phyloP scores from a whole-genome alignment of 805 yeast genomes.

The Nakazawaea ernobii region DNA sequence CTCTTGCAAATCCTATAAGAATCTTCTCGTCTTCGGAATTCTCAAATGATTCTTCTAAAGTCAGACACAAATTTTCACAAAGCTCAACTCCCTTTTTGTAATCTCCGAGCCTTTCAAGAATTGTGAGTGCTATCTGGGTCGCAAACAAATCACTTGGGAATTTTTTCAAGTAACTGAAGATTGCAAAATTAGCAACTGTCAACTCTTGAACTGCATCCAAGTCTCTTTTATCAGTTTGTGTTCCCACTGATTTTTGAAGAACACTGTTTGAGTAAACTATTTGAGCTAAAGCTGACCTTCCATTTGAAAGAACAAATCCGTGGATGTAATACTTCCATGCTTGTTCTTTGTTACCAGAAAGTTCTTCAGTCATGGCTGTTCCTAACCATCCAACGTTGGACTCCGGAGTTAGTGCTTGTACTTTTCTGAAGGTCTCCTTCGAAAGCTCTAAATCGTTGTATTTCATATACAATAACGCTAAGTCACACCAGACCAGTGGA shows the following conservation, averaged over 20 bases:
- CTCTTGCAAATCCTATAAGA: slow-evolving; percentile 45
- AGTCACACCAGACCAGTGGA: slow-evolving; percentile 68
- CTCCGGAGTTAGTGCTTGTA: slow-evolving; percentile 80
- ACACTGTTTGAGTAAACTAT: slow-evolving; percentile 63
- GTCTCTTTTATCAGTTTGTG: slow-evolving; percentile 44
- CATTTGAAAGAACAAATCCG: slow-evolving; percentile 72
- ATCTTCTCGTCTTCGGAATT: slow-evolving; percentile 40
- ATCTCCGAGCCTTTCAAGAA: slow-evolving; percentile 67
- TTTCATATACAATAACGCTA: slow-evolving; percentile 71
- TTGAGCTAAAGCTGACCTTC: slow-evolving; percentile 63
- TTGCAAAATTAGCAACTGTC: slow-evolving; percentile 61
- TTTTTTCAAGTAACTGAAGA: slow-evolving; percentile 57
- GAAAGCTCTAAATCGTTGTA: slow-evolving; percentile 71
- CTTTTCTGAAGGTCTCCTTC: slow-evolving; percentile 59
- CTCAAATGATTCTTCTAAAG: slow-evolving; percentile 55
- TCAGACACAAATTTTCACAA: slow-evolving; percentile 38
- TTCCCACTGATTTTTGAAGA: slow-evolving; percentile 38
- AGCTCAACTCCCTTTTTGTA: slow-evolving; percentile 47
- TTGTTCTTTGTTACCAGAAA: slow-evolving; percentile 39
- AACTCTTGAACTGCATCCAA: slow-evolving; percentile 58
- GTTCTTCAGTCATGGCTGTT: slow-evolving; percentile 59
- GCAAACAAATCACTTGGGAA: slow-evolving; percentile 56
- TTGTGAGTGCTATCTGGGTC: slow-evolving; percentile 44
- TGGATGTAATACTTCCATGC: slow-evolving; percentile 66
- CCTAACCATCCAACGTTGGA: slow-evolving; percentile 79